Conservation (phyloP, 2,329 filamentous ascomycete species). For the Aspergillus versicolor region DNA sequence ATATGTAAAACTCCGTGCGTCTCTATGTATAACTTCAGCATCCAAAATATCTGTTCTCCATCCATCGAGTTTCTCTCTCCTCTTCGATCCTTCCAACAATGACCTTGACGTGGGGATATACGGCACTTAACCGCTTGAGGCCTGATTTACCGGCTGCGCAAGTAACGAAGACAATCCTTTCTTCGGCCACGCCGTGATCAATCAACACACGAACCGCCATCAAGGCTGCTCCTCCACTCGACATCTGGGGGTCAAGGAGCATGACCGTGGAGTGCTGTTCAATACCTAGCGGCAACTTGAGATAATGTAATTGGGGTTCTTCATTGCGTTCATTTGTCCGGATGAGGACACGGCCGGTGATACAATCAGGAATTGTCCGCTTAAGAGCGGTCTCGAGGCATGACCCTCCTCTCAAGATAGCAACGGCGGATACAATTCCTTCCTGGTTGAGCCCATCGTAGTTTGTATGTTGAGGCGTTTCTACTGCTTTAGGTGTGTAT, state of each 20-base stretch:
- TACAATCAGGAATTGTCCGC: conserved; percentile 88
- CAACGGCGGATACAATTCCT: conserved; percentile 79
- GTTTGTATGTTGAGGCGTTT: conserved; percentile 66
- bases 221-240: conserved; percentile 76
- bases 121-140: conserved; percentile 78
- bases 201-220: conserved; percentile 97
- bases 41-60: conserved; percentile 87
- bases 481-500: conserved; percentile 63
- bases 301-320: conserved; percentile 90
- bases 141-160: conserved; percentile 85
- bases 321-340: conserved; percentile 82
- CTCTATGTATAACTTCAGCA: conserved; percentile 53
- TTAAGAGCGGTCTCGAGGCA: conserved; percentile 85
- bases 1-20: background rate
- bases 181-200: conserved; percentile 84
- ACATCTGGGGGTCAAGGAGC: conserved; percentile 91
- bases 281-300: conserved; percentile 75
- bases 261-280: conserved; percentile 75
- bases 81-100: conserved; percentile 80
- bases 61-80: conserved; percentile 83
- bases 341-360: conserved; percentile 83
- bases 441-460: conserved; percentile 72
- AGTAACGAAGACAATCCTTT: conserved; percentile 87
- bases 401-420: conserved; percentile 84
- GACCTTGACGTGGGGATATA: conserved; percentile 83